Conservation (phyloP, 2,329 filamentous ascomycete genomes). For the Penicillium sp. region DNA sequence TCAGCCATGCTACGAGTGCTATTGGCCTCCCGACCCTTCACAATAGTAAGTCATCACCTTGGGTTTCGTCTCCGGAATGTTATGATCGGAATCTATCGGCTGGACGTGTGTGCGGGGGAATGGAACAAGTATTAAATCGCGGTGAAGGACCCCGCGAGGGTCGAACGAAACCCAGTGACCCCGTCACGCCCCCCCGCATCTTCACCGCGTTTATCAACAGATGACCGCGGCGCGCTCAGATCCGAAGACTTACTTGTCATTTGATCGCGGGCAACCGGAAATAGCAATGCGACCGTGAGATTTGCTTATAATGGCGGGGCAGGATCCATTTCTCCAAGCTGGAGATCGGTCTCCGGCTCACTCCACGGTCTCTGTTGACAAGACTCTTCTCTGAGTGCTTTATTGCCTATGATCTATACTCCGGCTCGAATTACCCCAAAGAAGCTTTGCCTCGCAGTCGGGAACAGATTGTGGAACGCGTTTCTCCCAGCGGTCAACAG, state of each 20-base stretch:
- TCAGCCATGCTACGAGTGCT: neutral
- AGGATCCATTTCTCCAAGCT: neutral
- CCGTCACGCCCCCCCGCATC: constrained; percentile 23
- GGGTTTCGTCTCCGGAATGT: neutral
- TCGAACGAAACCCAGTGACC: constrained; percentile 22
- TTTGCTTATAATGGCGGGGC: constrained; percentile 7
- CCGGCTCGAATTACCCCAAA: neutral
- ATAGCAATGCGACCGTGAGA: neutral
- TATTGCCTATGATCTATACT: neutral
- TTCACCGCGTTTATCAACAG: constrained; percentile 14
- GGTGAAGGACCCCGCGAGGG: neutral
- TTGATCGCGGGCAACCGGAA: constrained; percentile 17
- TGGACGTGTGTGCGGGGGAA: constrained; percentile 6
- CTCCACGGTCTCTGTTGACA: neutral
- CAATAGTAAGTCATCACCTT: neutral
- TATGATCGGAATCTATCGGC: constrained; percentile 7
- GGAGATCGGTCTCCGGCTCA: neutral
- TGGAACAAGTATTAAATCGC: neutral
- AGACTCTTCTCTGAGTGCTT: neutral
- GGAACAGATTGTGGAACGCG: constrained; percentile 1
- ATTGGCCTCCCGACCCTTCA: neutral
- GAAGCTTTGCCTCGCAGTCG: neutral
- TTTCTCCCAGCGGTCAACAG: neutral
- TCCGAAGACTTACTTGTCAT: constrained; percentile 17
- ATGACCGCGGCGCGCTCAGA: constrained; percentile 24